Conservation (phyloP, 2,329 filamentous ascomycete genomes). For the Madurella fahalii region DNA sequence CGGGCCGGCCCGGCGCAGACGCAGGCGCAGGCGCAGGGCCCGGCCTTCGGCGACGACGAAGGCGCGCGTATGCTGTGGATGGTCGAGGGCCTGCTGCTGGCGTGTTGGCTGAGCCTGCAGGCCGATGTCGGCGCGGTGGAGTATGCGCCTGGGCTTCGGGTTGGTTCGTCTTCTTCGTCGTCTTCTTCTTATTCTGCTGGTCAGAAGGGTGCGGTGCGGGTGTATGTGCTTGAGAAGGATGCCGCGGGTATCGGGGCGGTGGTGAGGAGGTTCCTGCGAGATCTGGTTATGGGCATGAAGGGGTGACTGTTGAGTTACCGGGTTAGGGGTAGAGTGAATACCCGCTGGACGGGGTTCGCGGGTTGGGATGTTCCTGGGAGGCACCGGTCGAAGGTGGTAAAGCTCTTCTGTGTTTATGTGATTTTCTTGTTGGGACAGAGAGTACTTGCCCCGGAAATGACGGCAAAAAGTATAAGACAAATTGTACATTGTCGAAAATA, state of each 20-base stretch:
- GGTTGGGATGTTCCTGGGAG: too few species aligned
- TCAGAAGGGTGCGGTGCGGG: neutral
- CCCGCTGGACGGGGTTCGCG: too few species aligned
- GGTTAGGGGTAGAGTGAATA: too few species aligned
- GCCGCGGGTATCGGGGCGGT: neutral
- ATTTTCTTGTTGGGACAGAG: too few species aligned
- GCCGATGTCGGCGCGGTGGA: slow-evolving; percentile 13
- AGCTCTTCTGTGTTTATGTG: too few species aligned
- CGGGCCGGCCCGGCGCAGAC: neutral
- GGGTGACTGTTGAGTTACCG: neutral
- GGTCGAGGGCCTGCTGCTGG: slow-evolving; percentile 16
- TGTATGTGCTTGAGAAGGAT: slow-evolving; percentile 11
- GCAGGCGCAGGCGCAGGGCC: neutral
- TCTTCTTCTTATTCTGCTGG: too few species aligned
- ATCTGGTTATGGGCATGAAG: neutral
- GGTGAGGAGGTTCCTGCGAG: slow-evolving; percentile 8
- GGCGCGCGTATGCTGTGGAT: slow-evolving; percentile 17
- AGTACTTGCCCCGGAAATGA: too few species aligned
- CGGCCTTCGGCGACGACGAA: neutral
- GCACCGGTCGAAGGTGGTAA: too few species aligned
- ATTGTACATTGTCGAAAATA: too few species aligned
- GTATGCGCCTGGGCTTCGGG: slow-evolving; percentile 3
- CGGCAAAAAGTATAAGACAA: too few species aligned
- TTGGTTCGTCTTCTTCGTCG: too few species aligned
- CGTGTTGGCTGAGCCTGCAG: slow-evolving; percentile 16